These are phyloP conservation scores for Nicotiana undulata DNA, from an alignment of 257 asterid species.

Conservation along the genomic window DNA sequence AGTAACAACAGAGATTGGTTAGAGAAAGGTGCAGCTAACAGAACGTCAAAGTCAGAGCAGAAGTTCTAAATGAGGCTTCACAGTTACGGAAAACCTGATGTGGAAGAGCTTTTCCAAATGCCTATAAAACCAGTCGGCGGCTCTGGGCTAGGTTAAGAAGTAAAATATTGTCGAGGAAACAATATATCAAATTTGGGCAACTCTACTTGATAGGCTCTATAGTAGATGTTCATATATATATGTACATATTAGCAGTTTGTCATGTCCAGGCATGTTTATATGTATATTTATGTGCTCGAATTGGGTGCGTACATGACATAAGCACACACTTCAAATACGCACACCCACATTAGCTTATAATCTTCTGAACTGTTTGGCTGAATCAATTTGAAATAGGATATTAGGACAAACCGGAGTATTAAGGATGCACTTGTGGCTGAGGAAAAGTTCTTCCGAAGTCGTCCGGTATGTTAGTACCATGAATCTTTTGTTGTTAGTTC, in stretches of 20 bases:
- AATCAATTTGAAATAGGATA: slow-evolving; percentile 50
- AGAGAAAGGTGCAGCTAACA: not conserved
- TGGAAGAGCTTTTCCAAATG: not conserved
- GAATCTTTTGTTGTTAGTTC: not conserved
- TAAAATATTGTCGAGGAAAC: not conserved
- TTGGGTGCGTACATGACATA: not conserved
- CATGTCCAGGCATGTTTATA: not conserved
- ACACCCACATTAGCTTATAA: not conserved
- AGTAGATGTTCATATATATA: not conserved
- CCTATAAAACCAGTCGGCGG: not conserved
- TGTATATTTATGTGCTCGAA: not conserved
- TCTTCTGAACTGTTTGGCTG: not conserved
- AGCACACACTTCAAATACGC: not conserved
- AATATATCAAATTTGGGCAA: not conserved
- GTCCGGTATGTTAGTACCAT: slow-evolving; percentile 48
- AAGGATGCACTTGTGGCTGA: slow-evolving; percentile 88
- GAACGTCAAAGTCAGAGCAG: not conserved
- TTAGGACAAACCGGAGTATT: slow-evolving; percentile 55
- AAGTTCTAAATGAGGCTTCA: not conserved
- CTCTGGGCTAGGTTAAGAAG: not conserved
- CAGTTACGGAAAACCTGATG: not conserved
- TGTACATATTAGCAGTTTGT: not conserved
- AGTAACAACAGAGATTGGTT: not conserved
- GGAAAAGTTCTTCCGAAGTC: slow-evolving; percentile 82
- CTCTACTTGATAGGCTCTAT: not conserved